Conservation (phyloP, 805 yeast species). For the Yamadazyma nakazawae region DNA sequence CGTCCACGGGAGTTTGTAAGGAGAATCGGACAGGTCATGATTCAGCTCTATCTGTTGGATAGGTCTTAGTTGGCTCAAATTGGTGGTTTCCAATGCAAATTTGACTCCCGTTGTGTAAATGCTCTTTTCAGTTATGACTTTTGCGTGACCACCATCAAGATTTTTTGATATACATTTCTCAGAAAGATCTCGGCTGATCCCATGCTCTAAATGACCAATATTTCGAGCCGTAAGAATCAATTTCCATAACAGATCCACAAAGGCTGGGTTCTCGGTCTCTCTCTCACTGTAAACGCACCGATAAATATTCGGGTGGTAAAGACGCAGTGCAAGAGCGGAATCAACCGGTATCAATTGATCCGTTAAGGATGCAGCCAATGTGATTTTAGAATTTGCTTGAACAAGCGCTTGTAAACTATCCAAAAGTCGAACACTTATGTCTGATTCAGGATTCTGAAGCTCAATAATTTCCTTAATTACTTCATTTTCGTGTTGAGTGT, state of each 20-base stretch:
- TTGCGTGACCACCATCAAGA: constrained; percentile 27
- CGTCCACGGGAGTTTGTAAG: constrained; percentile 37
- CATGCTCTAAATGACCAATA: constrained; percentile 33
- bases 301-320: constrained; percentile 37
- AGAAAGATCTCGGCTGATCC: constrained; percentile 27
- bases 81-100: constrained; percentile 38
- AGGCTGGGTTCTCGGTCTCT: constrained; percentile 22
- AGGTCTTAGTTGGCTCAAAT: constrained; percentile 18
- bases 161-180: constrained; percentile 25
- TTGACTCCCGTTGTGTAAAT: constrained; percentile 29
- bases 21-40: constrained; percentile 6
- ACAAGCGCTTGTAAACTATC: constrained; percentile 21
- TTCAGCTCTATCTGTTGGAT: constrained; percentile 9
- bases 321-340: constrained; percentile 27
- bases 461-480: constrained; percentile 36
- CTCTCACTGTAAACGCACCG: constrained; percentile 23
- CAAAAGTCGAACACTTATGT: constrained; percentile 17
- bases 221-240: constrained; percentile 31
- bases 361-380: constrained; percentile 29
- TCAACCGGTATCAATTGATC: constrained; percentile 38
- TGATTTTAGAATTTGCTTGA: constrained; percentile 29
- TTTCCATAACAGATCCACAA: constrained; percentile 25
- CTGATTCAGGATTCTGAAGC: constrained; percentile 22
- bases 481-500: constrained; percentile 32
- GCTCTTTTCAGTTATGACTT: constrained; percentile 19